A percentile compares a stretch with the other conserved stretches of the same genome.
Evolutionary conservation across 805 yeast species (phyloP).

Genomic region (Priceomyces melissophilus): DNA sequence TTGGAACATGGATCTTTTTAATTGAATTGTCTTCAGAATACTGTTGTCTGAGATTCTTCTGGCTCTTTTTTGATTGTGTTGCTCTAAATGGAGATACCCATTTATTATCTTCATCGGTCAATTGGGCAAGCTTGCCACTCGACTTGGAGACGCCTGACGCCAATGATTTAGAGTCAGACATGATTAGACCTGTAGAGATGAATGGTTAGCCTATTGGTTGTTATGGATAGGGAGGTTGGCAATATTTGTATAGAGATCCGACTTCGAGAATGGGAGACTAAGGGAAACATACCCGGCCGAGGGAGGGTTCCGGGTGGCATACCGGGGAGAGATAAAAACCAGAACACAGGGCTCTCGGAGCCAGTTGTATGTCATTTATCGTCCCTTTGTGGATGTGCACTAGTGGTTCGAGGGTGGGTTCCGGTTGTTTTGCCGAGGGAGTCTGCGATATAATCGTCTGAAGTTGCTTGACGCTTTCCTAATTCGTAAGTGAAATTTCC

Average conservation of each 20-base stretch:
- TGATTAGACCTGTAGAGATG: background rate
- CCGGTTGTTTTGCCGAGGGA: background rate
- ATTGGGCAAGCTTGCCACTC: slow-evolving; percentile 21
- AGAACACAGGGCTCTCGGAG: no score
- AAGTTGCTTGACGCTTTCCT: slow-evolving; percentile 8
- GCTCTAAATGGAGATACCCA: slow-evolving; percentile 45
- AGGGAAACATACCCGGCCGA: no score
- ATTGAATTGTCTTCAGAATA: slow-evolving; percentile 33
- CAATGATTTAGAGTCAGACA: slow-evolving; percentile 3
- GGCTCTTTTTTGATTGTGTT: slow-evolving; percentile 10
- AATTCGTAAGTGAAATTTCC: slow-evolving; percentile 7
- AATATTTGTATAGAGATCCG: slow-evolving; percentile 3
- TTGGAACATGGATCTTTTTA: slow-evolving; percentile 33
- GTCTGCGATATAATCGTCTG: background rate
- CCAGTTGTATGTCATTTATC: no score
- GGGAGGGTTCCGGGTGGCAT: background rate
- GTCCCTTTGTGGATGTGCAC: no score
- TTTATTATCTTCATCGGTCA: slow-evolving; percentile 23
- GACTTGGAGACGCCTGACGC: slow-evolving; percentile 1
- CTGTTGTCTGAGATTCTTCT: slow-evolving; percentile 31
- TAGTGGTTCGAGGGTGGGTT: no score
- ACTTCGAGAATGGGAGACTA: slow-evolving; percentile 3
- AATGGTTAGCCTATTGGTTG: no score
- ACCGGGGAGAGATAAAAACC: background rate
- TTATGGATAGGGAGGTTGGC: slow-evolving; percentile 3